Percentiles rank a stretch among this genome's conserved stretches.
Evolutionary conservation across 2,329 filamentous ascomycete species (phyloP).

Genomic region (Curvularia lunata): DNA sequence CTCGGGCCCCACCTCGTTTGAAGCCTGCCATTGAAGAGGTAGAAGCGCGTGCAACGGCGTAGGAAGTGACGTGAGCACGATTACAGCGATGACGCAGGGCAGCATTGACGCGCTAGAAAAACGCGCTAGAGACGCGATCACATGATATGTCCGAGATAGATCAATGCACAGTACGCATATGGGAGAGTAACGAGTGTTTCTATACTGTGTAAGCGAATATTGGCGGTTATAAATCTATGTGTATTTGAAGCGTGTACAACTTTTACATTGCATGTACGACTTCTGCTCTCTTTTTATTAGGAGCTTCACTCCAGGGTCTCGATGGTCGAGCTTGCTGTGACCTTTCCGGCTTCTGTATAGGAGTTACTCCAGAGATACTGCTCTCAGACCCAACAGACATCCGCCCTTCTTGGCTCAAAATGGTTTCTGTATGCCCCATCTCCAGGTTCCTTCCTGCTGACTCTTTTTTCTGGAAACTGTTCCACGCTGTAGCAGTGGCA

Average conservation of each 20-base stretch:
- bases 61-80: neutral
- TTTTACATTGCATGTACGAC: slow-evolving; percentile 18
- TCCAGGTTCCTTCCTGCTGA: slow-evolving; percentile 14
- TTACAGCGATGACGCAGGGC: slow-evolving; percentile 14
- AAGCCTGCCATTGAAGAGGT: slow-evolving; percentile 18
- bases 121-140: slow-evolving; percentile 28
- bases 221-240: neutral
- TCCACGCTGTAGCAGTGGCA: slow-evolving; percentile 9
- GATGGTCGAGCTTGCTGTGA: slow-evolving; percentile 28
- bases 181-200: neutral
- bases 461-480: slow-evolving; percentile 27
- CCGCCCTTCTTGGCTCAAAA: slow-evolving; percentile 20
- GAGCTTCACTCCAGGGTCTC: slow-evolving; percentile 40
- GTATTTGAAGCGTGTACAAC: too few species aligned
- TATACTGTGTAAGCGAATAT: slow-evolving; percentile 4
- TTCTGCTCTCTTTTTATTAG: slow-evolving; percentile 8
- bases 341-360: slow-evolving; percentile 25
- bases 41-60: neutral
- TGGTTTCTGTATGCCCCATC: slow-evolving; percentile 26
- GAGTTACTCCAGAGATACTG: slow-evolving; percentile 27
- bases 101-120: slow-evolving; percentile 12
- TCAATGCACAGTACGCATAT: too few species aligned
- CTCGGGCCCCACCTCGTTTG: slow-evolving; percentile 29
- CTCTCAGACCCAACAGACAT: slow-evolving; percentile 11
- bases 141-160: slow-evolving; percentile 6